Percentiles rank a stretch among this genome's conserved stretches.
Conservation (phyloP, 2,329 filamentous ascomycete genomes). For the Akanthomyces dipterigenus region DNA sequence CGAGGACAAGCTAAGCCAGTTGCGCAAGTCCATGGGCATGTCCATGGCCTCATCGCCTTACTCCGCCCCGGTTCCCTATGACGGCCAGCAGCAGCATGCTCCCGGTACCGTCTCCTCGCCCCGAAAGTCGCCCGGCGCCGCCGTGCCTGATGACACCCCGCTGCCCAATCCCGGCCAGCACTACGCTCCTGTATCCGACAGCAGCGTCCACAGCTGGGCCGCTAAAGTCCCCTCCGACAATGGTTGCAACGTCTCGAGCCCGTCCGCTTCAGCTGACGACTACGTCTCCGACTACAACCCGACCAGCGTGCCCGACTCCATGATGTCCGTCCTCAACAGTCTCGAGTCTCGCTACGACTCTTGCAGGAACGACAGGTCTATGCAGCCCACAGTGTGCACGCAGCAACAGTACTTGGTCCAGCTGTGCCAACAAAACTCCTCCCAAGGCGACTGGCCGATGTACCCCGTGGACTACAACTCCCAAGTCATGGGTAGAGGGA, state of each 20-base stretch:
- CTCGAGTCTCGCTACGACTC: constrained; percentile 23
- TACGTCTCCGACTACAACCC: constrained; percentile 41
- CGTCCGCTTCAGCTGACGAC: constrained; percentile 45
- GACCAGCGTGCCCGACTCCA: constrained; percentile 39
- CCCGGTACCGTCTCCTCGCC: constrained; percentile 33
- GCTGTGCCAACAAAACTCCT: neutral
- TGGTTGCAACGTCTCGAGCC: constrained; percentile 45
- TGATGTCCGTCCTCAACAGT: constrained; percentile 29
- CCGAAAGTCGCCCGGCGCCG: constrained; percentile 38
- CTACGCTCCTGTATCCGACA: constrained; percentile 35
- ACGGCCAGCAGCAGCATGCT: constrained; percentile 29
- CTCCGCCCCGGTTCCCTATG: constrained; percentile 29
- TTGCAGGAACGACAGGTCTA: constrained; percentile 22
- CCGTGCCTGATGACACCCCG: constrained; percentile 34
- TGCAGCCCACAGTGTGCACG: constrained; percentile 10
- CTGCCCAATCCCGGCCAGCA: constrained; percentile 33
- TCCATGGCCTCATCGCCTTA: constrained; percentile 35
- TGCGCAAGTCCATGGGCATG: constrained; percentile 40
- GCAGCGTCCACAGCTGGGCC: constrained; percentile 39
- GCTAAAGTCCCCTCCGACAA: constrained; percentile 36
- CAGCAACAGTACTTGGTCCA: constrained; percentile 20
- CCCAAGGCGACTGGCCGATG: constrained; percentile 16
- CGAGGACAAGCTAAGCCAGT: constrained; percentile 43
- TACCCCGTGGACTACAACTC: constrained; percentile 27
- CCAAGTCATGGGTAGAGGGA: constrained; percentile 1